phyloP scores from a whole-genome alignment of 225 moss, liverwort and hornwort genomes.

The Thuidium tamariscinum region DNA sequence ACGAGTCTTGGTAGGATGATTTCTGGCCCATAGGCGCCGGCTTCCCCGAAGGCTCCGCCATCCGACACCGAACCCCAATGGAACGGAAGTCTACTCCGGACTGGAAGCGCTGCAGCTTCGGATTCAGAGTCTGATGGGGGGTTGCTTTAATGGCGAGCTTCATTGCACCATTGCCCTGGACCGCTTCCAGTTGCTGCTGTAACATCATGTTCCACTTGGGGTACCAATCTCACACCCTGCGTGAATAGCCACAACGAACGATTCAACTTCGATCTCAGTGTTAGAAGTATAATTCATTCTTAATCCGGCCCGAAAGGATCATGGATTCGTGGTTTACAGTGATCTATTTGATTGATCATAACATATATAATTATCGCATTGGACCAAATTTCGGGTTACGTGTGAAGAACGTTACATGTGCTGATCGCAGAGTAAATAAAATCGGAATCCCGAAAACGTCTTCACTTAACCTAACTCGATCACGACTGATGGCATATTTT shows the following conservation, averaged over 20 bases:
- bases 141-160: neutral
- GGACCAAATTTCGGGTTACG: neutral
- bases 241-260: neutral
- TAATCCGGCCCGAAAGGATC: too few relatives aligned
- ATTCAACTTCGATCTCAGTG: neutral
- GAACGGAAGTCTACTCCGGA: neutral
- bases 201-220: conserved; percentile 1
- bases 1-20: conserved; percentile 67
- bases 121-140: neutral
- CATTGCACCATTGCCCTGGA: neutral
- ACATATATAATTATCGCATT: too few relatives aligned
- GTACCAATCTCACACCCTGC: neutral
- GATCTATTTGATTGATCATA: neutral
- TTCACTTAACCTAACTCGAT: neutral
- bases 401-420: neutral
- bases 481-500: too few relatives aligned
- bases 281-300: too few relatives aligned
- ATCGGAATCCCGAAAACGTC: neutral
- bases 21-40: conserved; percentile 82
- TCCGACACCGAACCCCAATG: conserved; percentile 21
- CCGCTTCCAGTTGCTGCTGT: conserved; percentile 22
- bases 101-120: neutral
- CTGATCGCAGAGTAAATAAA: neutral
- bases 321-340: neutral
- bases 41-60: conserved; percentile 80